Conservation (phyloP, 2,329 filamentous ascomycete species). For the Pseudocercospora pini-densiflorae region DNA sequence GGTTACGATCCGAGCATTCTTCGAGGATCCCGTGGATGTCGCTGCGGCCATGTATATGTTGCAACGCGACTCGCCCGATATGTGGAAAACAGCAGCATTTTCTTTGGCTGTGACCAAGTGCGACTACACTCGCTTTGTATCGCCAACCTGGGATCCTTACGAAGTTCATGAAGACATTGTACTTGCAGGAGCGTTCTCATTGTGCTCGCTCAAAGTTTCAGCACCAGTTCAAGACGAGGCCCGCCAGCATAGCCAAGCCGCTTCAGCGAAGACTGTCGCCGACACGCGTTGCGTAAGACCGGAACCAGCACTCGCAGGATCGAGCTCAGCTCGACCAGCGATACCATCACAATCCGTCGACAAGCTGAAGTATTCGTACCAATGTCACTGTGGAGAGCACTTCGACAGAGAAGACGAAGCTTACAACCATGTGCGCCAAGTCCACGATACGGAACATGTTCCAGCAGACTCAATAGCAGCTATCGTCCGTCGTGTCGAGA, state of each 20-base stretch:
- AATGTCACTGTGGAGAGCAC: background rate
- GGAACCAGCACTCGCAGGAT: background rate
- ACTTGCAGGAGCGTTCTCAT: background rate
- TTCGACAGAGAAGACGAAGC: background rate
- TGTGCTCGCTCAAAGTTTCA: background rate
- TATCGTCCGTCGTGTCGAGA: background rate
- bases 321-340: background rate
- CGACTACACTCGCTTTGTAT: background rate
- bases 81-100: background rate
- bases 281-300: background rate
- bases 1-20: background rate
- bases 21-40: background rate
- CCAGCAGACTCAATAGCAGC: background rate
- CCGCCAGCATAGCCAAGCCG: background rate
- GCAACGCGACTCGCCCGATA: background rate
- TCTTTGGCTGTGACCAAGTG: background rate
- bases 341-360: background rate
- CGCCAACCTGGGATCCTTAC: background rate
- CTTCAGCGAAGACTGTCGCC: background rate
- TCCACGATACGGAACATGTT: background rate
- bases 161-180: background rate
- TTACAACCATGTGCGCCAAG: background rate
- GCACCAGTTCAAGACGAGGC: background rate
- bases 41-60: background rate
- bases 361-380: background rate